Evolutionary conservation across 1,139 yeast genomes (phyloP).

Genomic region (Kluyveromyces sp.): DNA sequence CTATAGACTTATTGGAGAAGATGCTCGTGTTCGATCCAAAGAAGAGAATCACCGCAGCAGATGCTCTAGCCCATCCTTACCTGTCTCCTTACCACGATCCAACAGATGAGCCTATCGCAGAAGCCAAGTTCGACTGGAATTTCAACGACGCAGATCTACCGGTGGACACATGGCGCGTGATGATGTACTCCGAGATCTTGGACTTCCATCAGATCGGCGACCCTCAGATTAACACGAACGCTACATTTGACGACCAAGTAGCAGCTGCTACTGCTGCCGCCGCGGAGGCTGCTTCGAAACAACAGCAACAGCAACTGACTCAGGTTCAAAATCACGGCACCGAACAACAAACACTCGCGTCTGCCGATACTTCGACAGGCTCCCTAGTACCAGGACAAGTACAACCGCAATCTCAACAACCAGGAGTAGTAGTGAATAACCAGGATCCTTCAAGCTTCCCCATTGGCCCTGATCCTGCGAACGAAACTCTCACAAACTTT

Average conservation of each 20-base stretch:
- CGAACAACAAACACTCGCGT: conserved; percentile 3
- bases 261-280: conserved; percentile 34
- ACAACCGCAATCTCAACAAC: conserved; percentile 5
- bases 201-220: conserved; percentile 66
- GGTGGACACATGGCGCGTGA: conserved; percentile 96
- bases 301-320: conserved; percentile 18
- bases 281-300: conserved; percentile 28
- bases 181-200: conserved; percentile 96
- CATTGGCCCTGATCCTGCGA: conserved; percentile 6
- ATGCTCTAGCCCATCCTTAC: conserved; percentile 85
- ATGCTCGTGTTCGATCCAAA: conserved; percentile 95
- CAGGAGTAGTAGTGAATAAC: background rate
- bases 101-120: conserved; percentile 93
- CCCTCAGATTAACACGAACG: conserved; percentile 30
- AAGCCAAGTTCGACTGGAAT: conserved; percentile 93
- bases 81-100: conserved; percentile 98
- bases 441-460: background rate
- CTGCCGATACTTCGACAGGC: conserved; percentile 3
- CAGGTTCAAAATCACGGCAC: conserved; percentile 4
- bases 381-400: background rate
- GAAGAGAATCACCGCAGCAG: conserved; percentile 86
- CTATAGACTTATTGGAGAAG: conserved; percentile 78
- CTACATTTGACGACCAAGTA: conserved; percentile 32
- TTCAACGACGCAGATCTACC: conserved; percentile 97
- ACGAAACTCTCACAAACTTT: conserved; percentile 25